These are phyloP conservation scores for Albugo laibachii DNA, from an alignment of 352 stramenopile genomes.

Conservation along the genomic window DNA sequence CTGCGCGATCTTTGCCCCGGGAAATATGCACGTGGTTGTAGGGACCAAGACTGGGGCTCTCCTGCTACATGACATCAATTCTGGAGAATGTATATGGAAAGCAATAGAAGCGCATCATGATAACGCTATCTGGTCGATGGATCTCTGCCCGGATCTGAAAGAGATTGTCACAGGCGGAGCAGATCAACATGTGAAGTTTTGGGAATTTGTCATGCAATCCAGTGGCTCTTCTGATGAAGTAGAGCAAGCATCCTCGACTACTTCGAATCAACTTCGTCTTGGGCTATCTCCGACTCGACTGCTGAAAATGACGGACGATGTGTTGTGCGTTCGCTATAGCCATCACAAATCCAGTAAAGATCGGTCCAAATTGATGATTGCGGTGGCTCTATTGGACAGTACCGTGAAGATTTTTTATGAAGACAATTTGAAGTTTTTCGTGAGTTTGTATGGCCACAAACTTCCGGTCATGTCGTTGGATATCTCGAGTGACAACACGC, in stretches of 20 bases:
- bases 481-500: constrained; percentile 92
- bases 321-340: constrained; percentile 94
- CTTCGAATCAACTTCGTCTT: constrained; percentile 48
- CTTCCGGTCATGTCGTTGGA: constrained; percentile 96
- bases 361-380: constrained; percentile 68
- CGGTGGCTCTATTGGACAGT: constrained; percentile 86
- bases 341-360: constrained; percentile 67
- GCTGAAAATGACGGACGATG: constrained; percentile 97
- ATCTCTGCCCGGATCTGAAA: constrained; percentile 82
- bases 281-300: constrained; percentile 88
- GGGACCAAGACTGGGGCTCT: constrained; percentile 93
- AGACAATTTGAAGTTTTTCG: constrained; percentile 98
- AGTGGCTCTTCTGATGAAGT: constrained; percentile 8
- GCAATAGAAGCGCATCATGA: constrained; percentile 79
- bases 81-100: constrained; percentile 84
- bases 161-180: constrained; percentile 90
- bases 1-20: constrained; percentile 88
- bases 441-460: constrained; percentile 98
- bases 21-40: constrained; percentile 92
- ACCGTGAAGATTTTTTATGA: constrained; percentile 99
- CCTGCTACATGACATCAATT: constrained; percentile 88
- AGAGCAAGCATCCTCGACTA: neutral
- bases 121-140: constrained; percentile 93
- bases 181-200: constrained; percentile 98
- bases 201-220: constrained; percentile 89